A percentile compares a stretch with the other conserved stretches of the same genome.
Conservation (phyloP, 306 rosid genomes). For the Oemleria cerasiformis region DNA sequence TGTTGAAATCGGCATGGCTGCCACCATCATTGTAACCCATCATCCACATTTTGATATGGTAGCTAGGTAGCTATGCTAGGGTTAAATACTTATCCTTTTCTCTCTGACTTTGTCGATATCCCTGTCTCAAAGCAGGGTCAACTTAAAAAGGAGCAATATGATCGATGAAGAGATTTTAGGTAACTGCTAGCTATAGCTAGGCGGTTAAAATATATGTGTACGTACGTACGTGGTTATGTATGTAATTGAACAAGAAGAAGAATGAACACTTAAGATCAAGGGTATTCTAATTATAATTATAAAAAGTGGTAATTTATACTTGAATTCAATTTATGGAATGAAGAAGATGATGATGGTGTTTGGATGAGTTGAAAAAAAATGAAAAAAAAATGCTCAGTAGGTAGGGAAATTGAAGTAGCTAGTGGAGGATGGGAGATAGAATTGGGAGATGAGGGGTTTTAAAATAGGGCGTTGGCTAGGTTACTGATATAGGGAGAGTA, state of each 20-base stretch:
- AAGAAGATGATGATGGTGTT: too few relatives aligned
- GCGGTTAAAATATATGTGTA: too few relatives aligned
- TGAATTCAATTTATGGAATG: too few relatives aligned
- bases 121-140: too few relatives aligned
- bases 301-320: neutral
- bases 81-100: neutral
- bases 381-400: too few relatives aligned
- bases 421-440: neutral
- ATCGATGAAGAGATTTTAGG: too few relatives aligned
- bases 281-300: neutral
- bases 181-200: too few relatives aligned
- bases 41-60: slow-evolving; percentile 62
- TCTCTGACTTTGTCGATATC: neutral
- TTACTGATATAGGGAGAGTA: slow-evolving; percentile 15
- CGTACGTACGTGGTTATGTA: neutral
- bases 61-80: neutral
- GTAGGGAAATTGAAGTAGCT: neutral
- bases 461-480: slow-evolving; percentile 28
- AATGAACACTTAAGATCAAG: neutral
- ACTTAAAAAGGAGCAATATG: neutral
- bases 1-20: slow-evolving; percentile 41
- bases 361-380: too few relatives aligned
- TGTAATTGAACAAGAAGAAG: neutral
- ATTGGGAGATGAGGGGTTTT: slow-evolving; percentile 7
- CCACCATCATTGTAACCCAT: slow-evolving; percentile 63